phyloP scores from a whole-genome alignment of 2,329 filamentous ascomycete genomes.

The Chaetomiaceae sp. region DNA sequence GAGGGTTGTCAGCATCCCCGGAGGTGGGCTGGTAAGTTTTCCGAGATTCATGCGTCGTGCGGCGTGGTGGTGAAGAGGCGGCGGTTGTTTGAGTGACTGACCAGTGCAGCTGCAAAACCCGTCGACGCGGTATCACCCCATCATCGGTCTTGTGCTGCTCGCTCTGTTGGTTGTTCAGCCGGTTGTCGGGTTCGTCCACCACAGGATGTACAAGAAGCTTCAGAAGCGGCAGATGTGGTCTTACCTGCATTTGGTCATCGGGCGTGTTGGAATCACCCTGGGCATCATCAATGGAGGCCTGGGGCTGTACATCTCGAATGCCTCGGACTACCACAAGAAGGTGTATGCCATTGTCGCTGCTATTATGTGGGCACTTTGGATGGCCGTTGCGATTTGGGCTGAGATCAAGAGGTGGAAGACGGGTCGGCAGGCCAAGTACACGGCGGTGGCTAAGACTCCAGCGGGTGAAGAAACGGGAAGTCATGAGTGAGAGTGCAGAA shows the following conservation, averaged over 20 bases:
- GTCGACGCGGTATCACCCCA: constrained; percentile 39
- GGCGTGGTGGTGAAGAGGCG: no score
- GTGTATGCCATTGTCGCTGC: constrained; percentile 39
- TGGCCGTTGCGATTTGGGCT: constrained; percentile 30
- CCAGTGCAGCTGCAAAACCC: constrained; percentile 34
- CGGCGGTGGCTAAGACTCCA: no score
- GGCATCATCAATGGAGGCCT: constrained; percentile 45
- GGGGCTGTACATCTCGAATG: constrained; percentile 37
- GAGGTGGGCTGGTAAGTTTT: constrained; percentile 32
- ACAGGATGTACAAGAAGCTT: constrained; percentile 36
- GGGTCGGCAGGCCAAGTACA: no score
- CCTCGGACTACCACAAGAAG: constrained; percentile 27
- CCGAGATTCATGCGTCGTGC: no score
- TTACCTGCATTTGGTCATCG: constrained; percentile 41
- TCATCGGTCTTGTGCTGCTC: constrained; percentile 43
- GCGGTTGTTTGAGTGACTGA: no score
- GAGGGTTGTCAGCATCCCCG: constrained; percentile 30
- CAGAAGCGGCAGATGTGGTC: constrained; percentile 39
- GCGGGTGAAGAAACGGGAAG: no score
- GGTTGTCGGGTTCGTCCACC: constrained; percentile 40
- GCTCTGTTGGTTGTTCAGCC: constrained; percentile 39
- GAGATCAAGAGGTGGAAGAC: constrained; percentile 34
- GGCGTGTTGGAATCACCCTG: constrained; percentile 36
- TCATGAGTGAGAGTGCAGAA: no score
- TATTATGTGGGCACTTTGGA: constrained; percentile 37